Evolutionary conservation across 495 filamentous ascomycete species (phyloP).

Genomic region (Penicillium fimorum): DNA sequence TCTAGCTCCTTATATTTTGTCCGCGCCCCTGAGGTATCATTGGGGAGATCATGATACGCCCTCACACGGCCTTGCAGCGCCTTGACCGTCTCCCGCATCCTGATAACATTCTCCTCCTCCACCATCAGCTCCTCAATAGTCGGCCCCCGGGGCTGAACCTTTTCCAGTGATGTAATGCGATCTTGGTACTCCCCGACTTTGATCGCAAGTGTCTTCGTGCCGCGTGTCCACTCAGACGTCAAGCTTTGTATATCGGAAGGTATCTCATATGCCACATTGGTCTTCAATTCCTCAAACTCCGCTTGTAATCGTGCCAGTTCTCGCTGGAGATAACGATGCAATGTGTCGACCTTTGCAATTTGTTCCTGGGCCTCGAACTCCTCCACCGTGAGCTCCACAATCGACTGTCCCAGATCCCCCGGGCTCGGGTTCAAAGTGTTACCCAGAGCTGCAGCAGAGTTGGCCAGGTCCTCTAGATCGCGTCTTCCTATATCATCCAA

Average conservation of each 20-base stretch:
- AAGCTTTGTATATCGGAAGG: conserved; percentile 52
- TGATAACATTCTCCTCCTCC: conserved; percentile 43
- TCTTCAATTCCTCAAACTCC: conserved; percentile 41
- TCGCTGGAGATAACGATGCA: conserved; percentile 45
- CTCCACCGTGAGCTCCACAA: conserved; percentile 44
- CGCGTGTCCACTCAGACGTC: conserved; percentile 61
- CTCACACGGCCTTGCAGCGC: conserved; percentile 53
- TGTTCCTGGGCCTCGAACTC: conserved; percentile 42
- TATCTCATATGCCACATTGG: conserved; percentile 49
- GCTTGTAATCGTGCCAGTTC: conserved; percentile 39
- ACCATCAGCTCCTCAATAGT: conserved; percentile 51
- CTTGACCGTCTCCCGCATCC: conserved; percentile 37
- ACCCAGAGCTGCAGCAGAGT: conserved; percentile 34
- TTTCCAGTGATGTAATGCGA: conserved; percentile 43
- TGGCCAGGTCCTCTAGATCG: conserved; percentile 42
- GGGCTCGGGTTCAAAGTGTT: conserved; percentile 33
- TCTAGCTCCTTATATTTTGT: conserved; percentile 63
- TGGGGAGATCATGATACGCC: conserved; percentile 66
- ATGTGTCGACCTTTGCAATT: conserved; percentile 56
- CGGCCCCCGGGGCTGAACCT: conserved; percentile 35
- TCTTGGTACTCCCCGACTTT: conserved; percentile 60
- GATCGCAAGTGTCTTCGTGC: conserved; percentile 55
- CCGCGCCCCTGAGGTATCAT: conserved; percentile 63
- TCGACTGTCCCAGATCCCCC: conserved; percentile 38
- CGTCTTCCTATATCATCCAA: conserved; percentile 38